phyloP scores from a whole-genome alignment of 2,329 filamentous ascomycete genomes.

The Colletotrichum tanaceti region DNA sequence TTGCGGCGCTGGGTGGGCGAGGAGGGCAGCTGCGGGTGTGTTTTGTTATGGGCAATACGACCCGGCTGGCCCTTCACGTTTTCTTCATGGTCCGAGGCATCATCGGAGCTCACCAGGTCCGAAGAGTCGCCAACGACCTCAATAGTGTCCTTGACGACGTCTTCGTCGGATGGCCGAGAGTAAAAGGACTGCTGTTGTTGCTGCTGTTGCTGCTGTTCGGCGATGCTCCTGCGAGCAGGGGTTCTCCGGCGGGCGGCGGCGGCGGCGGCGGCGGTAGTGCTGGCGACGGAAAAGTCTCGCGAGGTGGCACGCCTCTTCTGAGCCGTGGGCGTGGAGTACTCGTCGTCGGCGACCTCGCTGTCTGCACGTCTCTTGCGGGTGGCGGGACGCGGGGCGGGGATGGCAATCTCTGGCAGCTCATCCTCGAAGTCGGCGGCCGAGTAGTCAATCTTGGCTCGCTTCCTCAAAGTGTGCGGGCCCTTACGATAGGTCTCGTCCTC shows the following conservation, averaged over 20 bases:
- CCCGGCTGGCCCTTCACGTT: slow-evolving; percentile 25
- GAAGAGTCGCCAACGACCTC: slow-evolving; percentile 61
- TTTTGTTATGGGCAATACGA: slow-evolving; percentile 12
- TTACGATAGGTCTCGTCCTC: slow-evolving; percentile 64
- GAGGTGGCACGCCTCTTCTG: slow-evolving; percentile 39
- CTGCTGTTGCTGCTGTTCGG: slow-evolving; percentile 34
- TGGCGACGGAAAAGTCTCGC: slow-evolving; percentile 37
- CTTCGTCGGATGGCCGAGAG: slow-evolving; percentile 48
- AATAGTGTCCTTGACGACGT: slow-evolving; percentile 68
- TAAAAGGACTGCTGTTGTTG: slow-evolving; percentile 15
- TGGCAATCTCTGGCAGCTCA: slow-evolving; percentile 49
- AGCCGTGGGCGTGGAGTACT: slow-evolving; percentile 28
- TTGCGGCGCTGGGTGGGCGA: slow-evolving; percentile 31
- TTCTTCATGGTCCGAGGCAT: slow-evolving; percentile 42
- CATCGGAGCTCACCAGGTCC: slow-evolving; percentile 48
- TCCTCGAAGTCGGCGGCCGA: slow-evolving; percentile 65
- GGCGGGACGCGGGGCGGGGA: slow-evolving; percentile 43
- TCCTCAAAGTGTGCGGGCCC: slow-evolving; percentile 69
- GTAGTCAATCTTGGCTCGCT: slow-evolving; percentile 68
- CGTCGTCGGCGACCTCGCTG: slow-evolving; percentile 42
- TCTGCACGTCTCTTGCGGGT: slow-evolving; percentile 48
- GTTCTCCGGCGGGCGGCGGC: slow-evolving; percentile 51
- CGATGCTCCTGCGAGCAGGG: slow-evolving; percentile 53
- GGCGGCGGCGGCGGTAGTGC: slow-evolving; percentile 20
- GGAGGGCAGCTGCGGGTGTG: slow-evolving; percentile 18